Evolutionary conservation across 192 early-diverging fungal species (phyloP).

Genomic region (Gigaspora rosea): DNA sequence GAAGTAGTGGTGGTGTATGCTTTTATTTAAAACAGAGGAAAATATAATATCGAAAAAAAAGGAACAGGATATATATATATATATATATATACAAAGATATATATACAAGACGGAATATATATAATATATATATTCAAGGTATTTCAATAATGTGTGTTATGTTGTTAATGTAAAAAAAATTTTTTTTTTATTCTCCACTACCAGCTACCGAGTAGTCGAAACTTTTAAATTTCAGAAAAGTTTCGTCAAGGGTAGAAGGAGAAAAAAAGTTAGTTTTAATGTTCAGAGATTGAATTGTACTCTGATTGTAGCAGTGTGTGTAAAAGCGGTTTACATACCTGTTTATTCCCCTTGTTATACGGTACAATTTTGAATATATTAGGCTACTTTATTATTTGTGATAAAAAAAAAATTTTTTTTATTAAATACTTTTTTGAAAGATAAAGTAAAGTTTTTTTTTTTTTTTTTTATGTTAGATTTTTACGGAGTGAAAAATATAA

Average conservation of each 20-base stretch:
- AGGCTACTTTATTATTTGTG: neutral
- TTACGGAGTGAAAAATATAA: too few relatives aligned
- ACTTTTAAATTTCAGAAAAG: neutral
- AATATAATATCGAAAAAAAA: too few relatives aligned
- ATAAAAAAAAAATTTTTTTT: too few relatives aligned
- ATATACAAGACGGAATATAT: too few relatives aligned
- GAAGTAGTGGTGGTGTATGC: too few relatives aligned
- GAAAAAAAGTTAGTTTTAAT: slow-evolving; percentile 1
- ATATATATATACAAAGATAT: too few relatives aligned
- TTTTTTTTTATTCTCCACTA: neutral
- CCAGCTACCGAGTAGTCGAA: slow-evolving; percentile 21
- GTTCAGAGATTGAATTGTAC: neutral
- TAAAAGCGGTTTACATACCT: slow-evolving; percentile 10
- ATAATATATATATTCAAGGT: neutral
- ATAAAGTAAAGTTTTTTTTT: too few relatives aligned
- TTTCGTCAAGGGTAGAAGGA: neutral
- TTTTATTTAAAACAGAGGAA: too few relatives aligned
- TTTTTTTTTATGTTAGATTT: too few relatives aligned
- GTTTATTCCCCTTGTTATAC: slow-evolving; percentile 8
- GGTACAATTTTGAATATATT: neutral
- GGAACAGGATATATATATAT: too few relatives aligned
- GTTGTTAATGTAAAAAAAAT: neutral
- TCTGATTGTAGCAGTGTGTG: neutral
- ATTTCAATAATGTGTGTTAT: neutral
- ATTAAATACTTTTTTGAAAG: too few relatives aligned